phyloP scores from a whole-genome alignment of 108 stramenopile genomes.

The Pseudonitzschia multistriata region DNA sequence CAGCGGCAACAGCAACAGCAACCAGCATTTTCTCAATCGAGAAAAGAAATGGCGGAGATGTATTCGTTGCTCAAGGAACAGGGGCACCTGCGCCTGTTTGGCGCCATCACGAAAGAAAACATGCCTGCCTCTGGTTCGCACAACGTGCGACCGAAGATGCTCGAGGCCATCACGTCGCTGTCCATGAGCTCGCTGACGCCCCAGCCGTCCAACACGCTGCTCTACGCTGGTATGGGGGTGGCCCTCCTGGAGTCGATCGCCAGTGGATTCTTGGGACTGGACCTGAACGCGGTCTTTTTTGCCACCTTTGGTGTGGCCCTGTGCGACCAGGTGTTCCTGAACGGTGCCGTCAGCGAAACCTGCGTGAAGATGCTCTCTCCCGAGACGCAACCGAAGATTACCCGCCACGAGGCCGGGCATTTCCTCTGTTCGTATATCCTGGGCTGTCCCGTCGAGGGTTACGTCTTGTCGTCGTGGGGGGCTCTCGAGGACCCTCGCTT shows the following conservation, averaged over 20 bases:
- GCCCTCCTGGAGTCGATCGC: slow-evolving; percentile 62
- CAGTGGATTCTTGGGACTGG: slow-evolving; percentile 44
- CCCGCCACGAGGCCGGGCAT: slow-evolving; percentile 92
- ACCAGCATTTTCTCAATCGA: slow-evolving; percentile 48
- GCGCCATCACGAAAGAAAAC: slow-evolving; percentile 42
- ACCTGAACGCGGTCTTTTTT: slow-evolving; percentile 66
- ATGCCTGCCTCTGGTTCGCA: slow-evolving; percentile 69
- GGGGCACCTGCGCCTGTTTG: slow-evolving; percentile 57
- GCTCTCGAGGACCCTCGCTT: slow-evolving; percentile 76
- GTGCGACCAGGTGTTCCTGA: slow-evolving; percentile 61
- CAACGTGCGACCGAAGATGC: slow-evolving; percentile 58
- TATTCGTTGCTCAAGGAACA: slow-evolving; percentile 54
- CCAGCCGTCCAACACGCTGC: slow-evolving; percentile 63
- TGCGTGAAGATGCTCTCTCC: slow-evolving; percentile 51
- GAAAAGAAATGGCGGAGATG: slow-evolving; percentile 77
- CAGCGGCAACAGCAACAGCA: slow-evolving; percentile 39
- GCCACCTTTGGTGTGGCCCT: slow-evolving; percentile 50
- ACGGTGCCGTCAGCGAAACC: slow-evolving; percentile 81
- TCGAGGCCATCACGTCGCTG: slow-evolving; percentile 68
- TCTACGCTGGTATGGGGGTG: slow-evolving; percentile 59
- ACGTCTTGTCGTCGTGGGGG: slow-evolving; percentile 79
- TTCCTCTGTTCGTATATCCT: slow-evolving; percentile 89
- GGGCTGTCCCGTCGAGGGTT: slow-evolving; percentile 93
- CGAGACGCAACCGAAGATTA: slow-evolving; percentile 68
- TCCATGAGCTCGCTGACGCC: slow-evolving; percentile 78